Base-by-base conservation (phyloP, 805 yeast species). In the Candida bentonensis region DNA sequence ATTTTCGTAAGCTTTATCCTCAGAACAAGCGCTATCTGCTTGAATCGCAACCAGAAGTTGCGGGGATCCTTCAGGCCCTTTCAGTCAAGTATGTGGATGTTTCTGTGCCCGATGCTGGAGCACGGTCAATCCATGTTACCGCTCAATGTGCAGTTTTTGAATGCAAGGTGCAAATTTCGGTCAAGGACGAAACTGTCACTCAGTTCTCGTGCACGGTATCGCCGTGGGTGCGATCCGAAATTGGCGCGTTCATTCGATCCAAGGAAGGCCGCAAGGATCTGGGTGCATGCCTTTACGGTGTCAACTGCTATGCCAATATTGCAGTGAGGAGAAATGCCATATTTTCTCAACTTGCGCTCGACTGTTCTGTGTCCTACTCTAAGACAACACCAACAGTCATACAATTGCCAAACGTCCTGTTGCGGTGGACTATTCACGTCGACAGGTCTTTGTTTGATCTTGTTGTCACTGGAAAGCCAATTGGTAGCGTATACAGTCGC, bases 281-380 rank as follows among this genome's bases (percentile, higher is more conserved):
- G 17, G 36, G 36, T 30, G 20, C 36, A 9, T 30, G 36, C 36
- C 36, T 30, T 17, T 30, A 30, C 36, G 36, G 36, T 30, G 36
- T 30, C 17, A 30, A 30, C 17, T 30, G 36, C 20, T 30, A 30
- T 15, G 36, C 36, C 5, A 30, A 30, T n/a, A 30, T 30, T 15
- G 36, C 36, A 9, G n/a, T 30, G 5, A 9, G 17, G 5, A 30
- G 36, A 30, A 30, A 30, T n/a, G 36, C 36, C 7, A 15, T 30
- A 5, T 30, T 30, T 15, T 4, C 7, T 5, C 7, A n/a, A 17
- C 17, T 30, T 5, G 13, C 36, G 7, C 11, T 5, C 5, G 36
- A 30, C 17, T 30, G n/a, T 15, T 9, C 36, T 9, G 36, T 15
- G 36, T 9, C 7, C 5, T 30, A 30, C n/a, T 9, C 7, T 5